These are phyloP conservation scores for Dendryphion nanum DNA, from an alignment of 2,329 filamentous ascomycete species.

Conservation along the genomic window DNA sequence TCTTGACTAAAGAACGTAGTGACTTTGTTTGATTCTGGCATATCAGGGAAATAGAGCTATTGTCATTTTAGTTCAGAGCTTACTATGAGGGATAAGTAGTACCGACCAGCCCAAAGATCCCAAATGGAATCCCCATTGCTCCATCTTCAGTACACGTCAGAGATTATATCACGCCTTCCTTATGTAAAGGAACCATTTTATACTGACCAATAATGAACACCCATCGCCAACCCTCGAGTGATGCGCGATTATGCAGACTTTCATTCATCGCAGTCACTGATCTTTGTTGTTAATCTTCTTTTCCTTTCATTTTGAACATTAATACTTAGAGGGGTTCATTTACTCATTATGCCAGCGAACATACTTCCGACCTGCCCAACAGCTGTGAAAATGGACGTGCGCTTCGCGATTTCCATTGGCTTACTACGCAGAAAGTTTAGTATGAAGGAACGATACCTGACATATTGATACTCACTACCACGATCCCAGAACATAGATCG, in stretches of 20 bases:
- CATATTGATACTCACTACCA: slow-evolving; percentile 22
- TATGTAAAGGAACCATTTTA: background rate
- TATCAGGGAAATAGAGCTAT: slow-evolving; percentile 19
- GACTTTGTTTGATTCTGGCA: slow-evolving; percentile 22
- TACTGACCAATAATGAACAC: slow-evolving; percentile 26
- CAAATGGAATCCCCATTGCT: slow-evolving; percentile 28
- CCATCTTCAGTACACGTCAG: slow-evolving; percentile 19
- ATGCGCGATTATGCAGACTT: slow-evolving; percentile 17
- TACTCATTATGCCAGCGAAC: slow-evolving; percentile 33
- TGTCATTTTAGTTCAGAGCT: background rate
- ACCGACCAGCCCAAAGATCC: slow-evolving; percentile 24
- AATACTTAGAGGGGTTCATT: too few species aligned
- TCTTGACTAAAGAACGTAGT: slow-evolving; percentile 22
- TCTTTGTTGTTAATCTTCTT: too few species aligned
- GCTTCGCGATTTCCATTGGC: slow-evolving; percentile 26
- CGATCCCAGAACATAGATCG: slow-evolving; percentile 29
- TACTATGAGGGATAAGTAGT: background rate
- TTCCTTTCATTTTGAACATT: too few species aligned
- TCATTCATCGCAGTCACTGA: slow-evolving; percentile 33
- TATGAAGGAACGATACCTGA: background rate
- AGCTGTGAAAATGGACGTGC: slow-evolving; percentile 30
- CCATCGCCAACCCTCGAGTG: slow-evolving; percentile 29
- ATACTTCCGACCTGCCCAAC: slow-evolving; percentile 30
- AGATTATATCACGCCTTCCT: too few species aligned
- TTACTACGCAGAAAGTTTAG: slow-evolving; percentile 13